A percentile compares a stretch with the other conserved stretches of the same genome.
Evolutionary conservation across 1,139 yeast species (phyloP).

Genomic region (Hansenula sp.): DNA sequence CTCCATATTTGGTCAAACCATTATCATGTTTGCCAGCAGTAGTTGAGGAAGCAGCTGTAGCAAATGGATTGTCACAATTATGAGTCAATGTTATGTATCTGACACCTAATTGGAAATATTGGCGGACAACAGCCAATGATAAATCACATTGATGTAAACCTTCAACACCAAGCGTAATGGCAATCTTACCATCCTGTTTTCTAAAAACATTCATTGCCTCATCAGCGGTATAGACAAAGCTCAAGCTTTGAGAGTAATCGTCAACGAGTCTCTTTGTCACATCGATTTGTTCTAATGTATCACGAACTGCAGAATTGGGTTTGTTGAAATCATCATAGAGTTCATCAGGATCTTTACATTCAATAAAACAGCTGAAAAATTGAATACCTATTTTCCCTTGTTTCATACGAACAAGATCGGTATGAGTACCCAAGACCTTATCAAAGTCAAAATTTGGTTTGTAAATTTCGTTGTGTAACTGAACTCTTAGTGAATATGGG

Average conservation of each 20-base stretch:
- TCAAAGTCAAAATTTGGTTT: conserved; percentile 31
- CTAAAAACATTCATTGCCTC: conserved; percentile 34
- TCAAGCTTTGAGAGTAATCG: conserved; percentile 34
- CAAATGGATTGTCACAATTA: conserved; percentile 53
- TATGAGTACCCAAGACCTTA: conserved; percentile 33
- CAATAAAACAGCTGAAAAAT: conserved; percentile 43
- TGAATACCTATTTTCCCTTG: conserved; percentile 41
- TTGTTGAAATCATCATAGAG: conserved; percentile 38
- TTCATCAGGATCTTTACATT: conserved; percentile 35
- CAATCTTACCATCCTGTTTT: conserved; percentile 29
- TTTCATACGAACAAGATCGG: conserved; percentile 35
- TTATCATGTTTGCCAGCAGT: conserved; percentile 40
- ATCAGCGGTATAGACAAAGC: conserved; percentile 34
- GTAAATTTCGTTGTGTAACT: conserved; percentile 38
- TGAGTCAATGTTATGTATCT: conserved; percentile 49
- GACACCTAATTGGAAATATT: conserved; percentile 44
- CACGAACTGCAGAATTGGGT: conserved; percentile 40
- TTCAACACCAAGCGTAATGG: conserved; percentile 47
- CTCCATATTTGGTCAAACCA: conserved; percentile 41
- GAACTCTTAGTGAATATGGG: conserved; percentile 38
- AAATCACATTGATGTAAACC: conserved; percentile 49
- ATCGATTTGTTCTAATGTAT: conserved; percentile 50
- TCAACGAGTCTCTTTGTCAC: conserved; percentile 40
- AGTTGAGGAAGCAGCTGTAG: conserved; percentile 46
- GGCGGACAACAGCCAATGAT: conserved; percentile 44